These are phyloP conservation scores for Penicillium dipodomyicola DNA, from an alignment of 495 filamentous ascomycete species.

Conservation along the genomic window DNA sequence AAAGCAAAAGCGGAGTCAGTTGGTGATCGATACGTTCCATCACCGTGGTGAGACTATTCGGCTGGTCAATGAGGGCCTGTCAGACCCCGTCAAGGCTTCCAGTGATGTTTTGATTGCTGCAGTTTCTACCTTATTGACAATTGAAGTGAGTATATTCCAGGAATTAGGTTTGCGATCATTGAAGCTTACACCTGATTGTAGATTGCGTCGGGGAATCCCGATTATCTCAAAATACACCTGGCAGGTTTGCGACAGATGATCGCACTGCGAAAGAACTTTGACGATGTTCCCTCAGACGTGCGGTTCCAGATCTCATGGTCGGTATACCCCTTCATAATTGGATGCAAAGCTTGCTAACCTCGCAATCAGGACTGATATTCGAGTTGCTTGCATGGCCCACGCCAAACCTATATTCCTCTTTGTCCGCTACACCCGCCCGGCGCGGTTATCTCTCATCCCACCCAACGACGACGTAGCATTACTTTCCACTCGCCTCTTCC, in stretches of 20 bases:
- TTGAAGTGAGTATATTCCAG: slow-evolving; percentile 37
- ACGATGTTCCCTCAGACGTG: slow-evolving; percentile 41
- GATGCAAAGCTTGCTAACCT: slow-evolving; percentile 11
- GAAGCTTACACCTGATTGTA: slow-evolving; percentile 15
- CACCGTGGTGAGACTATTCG: slow-evolving; percentile 49
- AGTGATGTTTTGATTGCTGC: slow-evolving; percentile 49
- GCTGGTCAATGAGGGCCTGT: slow-evolving; percentile 45
- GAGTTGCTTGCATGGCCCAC: slow-evolving; percentile 46
- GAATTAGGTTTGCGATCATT: background rate
- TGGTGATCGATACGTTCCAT: slow-evolving; percentile 45
- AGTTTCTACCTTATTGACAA: slow-evolving; percentile 45
- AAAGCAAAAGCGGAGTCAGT: slow-evolving; percentile 32
- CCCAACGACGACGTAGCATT: slow-evolving; percentile 36
- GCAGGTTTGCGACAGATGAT: slow-evolving; percentile 50
- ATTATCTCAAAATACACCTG: slow-evolving; percentile 48
- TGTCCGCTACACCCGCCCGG: slow-evolving; percentile 39
- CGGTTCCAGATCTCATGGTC: slow-evolving; percentile 50
- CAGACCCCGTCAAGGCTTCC: slow-evolving; percentile 41
- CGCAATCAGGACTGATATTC: slow-evolving; percentile 43
- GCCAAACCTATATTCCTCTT: slow-evolving; percentile 49
- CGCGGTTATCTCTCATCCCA: slow-evolving; percentile 34
- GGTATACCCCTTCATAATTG: slow-evolving; percentile 3
- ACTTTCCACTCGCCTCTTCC: slow-evolving; percentile 37
- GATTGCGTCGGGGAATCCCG: slow-evolving; percentile 46
- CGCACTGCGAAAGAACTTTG: slow-evolving; percentile 41